Evolutionary conservation across 805 yeast genomes (phyloP).

Genomic region (Kazachstania martiniae): DNA sequence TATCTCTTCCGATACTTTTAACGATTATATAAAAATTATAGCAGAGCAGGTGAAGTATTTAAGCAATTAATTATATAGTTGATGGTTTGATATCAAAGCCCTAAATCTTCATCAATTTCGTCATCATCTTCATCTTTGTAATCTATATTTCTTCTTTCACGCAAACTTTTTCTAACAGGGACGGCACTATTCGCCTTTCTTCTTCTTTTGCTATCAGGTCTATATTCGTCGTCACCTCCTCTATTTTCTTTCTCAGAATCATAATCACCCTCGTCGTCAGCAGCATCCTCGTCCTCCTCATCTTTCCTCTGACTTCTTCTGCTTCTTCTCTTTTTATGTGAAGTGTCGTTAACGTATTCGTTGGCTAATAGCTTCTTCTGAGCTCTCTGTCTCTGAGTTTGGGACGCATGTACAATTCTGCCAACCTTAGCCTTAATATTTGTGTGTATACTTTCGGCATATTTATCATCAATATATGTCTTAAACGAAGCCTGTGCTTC

Average conservation of each 20-base stretch:
- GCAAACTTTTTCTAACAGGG: conserved; percentile 32
- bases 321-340: conserved; percentile 4
- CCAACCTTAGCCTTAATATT: conserved; percentile 28
- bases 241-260: conserved; percentile 10
- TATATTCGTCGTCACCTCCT: conserved; percentile 12
- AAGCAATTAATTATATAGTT: too few species aligned
- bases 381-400: conserved; percentile 22
- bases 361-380: conserved; percentile 21
- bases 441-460: conserved; percentile 27
- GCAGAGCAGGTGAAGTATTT: too few species aligned
- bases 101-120: conserved; percentile 12
- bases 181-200: conserved; percentile 1
- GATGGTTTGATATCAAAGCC: too few species aligned
- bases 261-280: conserved; percentile 8
- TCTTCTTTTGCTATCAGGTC: neutral
- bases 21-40: too few species aligned
- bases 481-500: conserved; percentile 49
- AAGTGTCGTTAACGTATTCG: conserved; percentile 8
- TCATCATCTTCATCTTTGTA: conserved; percentile 28
- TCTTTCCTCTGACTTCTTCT: conserved; percentile 1
- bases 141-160: conserved; percentile 27
- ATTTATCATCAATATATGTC: conserved; percentile 44
- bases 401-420: conserved; percentile 20
- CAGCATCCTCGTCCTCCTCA: conserved; percentile 8
- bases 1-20: too few species aligned